Percentiles rank a stretch among this genome's conserved stretches.
Conservation (phyloP, 495 filamentous ascomycete species). For the Penicillium atrosanguineum region DNA sequence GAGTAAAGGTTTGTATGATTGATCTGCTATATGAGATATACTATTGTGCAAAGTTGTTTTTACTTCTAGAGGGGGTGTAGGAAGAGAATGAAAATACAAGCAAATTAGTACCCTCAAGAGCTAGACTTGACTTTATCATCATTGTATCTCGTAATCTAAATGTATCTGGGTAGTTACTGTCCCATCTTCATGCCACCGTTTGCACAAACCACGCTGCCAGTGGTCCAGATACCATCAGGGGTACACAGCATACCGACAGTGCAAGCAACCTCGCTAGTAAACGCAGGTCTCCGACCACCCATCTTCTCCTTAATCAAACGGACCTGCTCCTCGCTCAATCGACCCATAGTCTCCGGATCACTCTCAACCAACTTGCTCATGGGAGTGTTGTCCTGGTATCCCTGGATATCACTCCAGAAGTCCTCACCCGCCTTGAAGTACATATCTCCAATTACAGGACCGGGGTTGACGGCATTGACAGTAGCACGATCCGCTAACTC, state of each 20-base stretch:
- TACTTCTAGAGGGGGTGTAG: no score
- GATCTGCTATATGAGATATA: no score
- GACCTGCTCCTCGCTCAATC: conserved; percentile 59
- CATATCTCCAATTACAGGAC: conserved; percentile 83
- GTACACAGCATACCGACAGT: conserved; percentile 81
- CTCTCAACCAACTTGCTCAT: conserved; percentile 46
- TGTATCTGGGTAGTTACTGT: not conserved
- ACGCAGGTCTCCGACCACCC: conserved; percentile 66
- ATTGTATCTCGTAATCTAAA: not conserved
- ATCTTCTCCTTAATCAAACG: conserved; percentile 56
- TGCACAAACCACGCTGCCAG: conserved; percentile 82
- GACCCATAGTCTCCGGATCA: conserved; percentile 41
- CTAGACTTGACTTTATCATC: no score
- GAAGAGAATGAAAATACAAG: no score
- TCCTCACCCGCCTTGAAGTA: conserved; percentile 51
- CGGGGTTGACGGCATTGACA: conserved; percentile 87
- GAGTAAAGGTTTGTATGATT: no score
- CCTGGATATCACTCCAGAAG: conserved; percentile 55
- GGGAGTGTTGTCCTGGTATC: conserved; percentile 68
- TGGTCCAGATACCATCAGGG: conserved; percentile 73
- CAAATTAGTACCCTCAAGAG: no score
- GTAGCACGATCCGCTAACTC: conserved; percentile 77
- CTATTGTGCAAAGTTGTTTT: no score
- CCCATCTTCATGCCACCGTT: conserved; percentile 70
- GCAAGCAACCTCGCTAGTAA: conserved; percentile 75